Evolutionary conservation across 306 rosid genomes (phyloP).

Genomic region (Sicyos baderoa): DNA sequence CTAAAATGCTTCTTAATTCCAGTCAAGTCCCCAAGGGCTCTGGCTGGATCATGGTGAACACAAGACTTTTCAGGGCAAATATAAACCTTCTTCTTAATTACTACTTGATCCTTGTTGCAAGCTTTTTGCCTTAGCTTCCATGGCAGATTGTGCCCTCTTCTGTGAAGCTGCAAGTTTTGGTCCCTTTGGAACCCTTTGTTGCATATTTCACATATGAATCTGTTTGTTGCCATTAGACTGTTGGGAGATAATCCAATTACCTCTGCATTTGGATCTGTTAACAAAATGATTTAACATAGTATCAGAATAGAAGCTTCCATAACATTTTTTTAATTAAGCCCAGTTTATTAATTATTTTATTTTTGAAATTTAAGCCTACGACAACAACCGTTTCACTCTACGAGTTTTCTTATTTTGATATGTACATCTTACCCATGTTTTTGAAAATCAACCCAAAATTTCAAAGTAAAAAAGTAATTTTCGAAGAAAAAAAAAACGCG

Average conservation of each 20-base stretch:
- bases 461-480: no score
- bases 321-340: no score
- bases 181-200: slow-evolving; percentile 68
- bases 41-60: slow-evolving; percentile 44
- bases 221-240: slow-evolving; percentile 55
- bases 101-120: slow-evolving; percentile 42
- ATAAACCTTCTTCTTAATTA: slow-evolving; percentile 52
- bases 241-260: slow-evolving; percentile 56
- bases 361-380: no score
- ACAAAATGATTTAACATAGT: no score
- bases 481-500: no score
- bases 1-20: slow-evolving; percentile 62
- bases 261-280: slow-evolving; percentile 66
- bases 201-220: slow-evolving; percentile 61
- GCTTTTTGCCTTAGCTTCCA: slow-evolving; percentile 56
- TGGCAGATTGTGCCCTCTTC: slow-evolving; percentile 65
- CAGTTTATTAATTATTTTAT: no score
- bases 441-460: no score
- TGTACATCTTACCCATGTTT: no score
- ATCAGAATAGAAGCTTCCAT: no score
- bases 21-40: slow-evolving; percentile 60
- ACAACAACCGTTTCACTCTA: no score
- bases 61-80: slow-evolving; percentile 56
- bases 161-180: slow-evolving; percentile 56
- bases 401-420: no score